Evolutionary conservation across 257 asterid species (phyloP), one percentile per base, ranked within the genome.

Genomic region (Misopates orontium): DNA sequence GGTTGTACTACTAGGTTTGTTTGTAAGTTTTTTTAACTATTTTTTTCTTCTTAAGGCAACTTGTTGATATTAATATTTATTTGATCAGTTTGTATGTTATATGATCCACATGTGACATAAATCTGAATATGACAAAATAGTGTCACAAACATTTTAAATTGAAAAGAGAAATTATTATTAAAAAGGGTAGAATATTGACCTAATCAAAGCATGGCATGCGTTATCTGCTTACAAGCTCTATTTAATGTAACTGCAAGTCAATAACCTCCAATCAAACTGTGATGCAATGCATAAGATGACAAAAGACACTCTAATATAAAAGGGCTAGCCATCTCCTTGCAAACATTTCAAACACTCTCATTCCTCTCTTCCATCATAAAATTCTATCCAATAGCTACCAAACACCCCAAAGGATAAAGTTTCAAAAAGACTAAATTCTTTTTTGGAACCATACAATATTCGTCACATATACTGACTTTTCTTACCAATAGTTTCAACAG

Each of bases 331-430:
- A 28, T 74, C 76, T 78, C 77, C 80, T 79, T 70, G 83, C 80
- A 79, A 80, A 84, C 86, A 82, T 84, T 86, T 82, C 82, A 81
- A 81, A 75, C 75, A 48, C 80, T 71, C 77, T 68, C 79, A 13
- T 24, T 58, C 57, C 28, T 48, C 28, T 68, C 59, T 50, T 73
- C 55, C 72, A 68, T 72, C 73, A 54, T 64, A 59, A 62, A 3
- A n/a, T 59, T 50, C 70, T 62, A 45, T 61, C 73, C 63, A 16
- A 48, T 23, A 47, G 10, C 55, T 20, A 51, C 2, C 20, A 4
- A 4, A 15, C 48, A 48, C 54, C 73, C 39, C 16, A 31, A 23
- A 6, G 5, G 14, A 17, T 14, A 31, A 17, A 63, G 10, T 23
- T 18, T 10, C 21, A 66, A 52, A 22, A 31, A 53, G 16, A n/a